Evolutionary conservation across 1,139 yeast species (phyloP), one percentile per base, ranked within the genome.

Genomic region (Arxiozyma slooffiae): DNA sequence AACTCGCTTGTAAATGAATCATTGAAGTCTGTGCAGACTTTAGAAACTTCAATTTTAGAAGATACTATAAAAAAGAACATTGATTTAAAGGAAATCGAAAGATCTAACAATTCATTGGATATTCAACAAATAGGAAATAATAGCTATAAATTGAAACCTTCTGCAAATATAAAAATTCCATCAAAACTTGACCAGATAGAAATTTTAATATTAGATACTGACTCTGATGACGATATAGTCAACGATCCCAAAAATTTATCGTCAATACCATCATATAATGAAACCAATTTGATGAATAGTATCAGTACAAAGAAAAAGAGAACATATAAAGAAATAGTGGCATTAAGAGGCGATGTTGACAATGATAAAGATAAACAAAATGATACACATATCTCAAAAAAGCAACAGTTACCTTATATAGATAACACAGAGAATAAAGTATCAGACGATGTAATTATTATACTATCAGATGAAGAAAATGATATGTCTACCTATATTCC

Each of bases 381-480:
- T 41, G 51, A 45, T 26, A 44, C 6, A 9, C 50, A 21, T 24
- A 46, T 22, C 8, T 20, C 21, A 3, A 47, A 47, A n/a, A 47
- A 41, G 21, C 49, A 24, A 26, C 30, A 21, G 23, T 21, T n/a
- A 9, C 16, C 38, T 14, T 16, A 21, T 20, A 30, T 4, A 7
- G 24, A 22, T 17, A n/a, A 21, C 16, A 4, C 22, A 14, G 34
- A 17, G 7, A 36, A 22, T 11, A 8, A 39, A 17, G 11, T n/a
- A 9, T 11, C 20, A 17, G 38, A 41, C 9, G 46, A 52, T 34
- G 53, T 49, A 42, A 50, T 56, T 21, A 53, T 56, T 17, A 48
- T 53, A 16, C 37, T 54, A 38, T 53, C 56, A 14, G 55, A 52
- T 48, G 54, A 53, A 8, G 59, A 56, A 7, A 51, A 53, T 16